phyloP scores from a whole-genome alignment of 306 rosid genomes.

The Cicer yamashitae region DNA sequence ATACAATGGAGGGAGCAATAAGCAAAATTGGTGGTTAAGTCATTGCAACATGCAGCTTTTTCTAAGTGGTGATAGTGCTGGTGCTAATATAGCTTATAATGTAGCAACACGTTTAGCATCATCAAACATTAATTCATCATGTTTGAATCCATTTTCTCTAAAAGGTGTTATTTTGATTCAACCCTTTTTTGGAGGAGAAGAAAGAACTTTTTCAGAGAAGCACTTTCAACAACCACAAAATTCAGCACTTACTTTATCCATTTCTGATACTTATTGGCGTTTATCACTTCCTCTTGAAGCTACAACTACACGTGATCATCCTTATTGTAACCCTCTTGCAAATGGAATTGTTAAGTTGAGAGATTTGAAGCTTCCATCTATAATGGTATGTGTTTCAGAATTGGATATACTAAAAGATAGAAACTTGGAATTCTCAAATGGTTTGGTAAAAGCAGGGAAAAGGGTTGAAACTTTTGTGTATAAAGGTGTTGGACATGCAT shows the following conservation, averaged over 20 bases:
- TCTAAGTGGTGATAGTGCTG: slow-evolving; percentile 89
- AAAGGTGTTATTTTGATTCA: slow-evolving; percentile 77
- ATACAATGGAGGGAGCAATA: not conserved
- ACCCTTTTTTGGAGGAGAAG: slow-evolving; percentile 91
- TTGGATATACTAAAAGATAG: slow-evolving; percentile 76
- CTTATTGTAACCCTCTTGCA: slow-evolving; percentile 74
- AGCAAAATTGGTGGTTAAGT: slow-evolving; percentile 75
- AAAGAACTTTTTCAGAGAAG: slow-evolving; percentile 68
- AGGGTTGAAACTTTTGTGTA: slow-evolving; percentile 59
- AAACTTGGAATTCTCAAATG: slow-evolving; percentile 66
- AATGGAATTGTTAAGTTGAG: slow-evolving; percentile 51
- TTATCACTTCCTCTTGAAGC: slow-evolving; percentile 73
- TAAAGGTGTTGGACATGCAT: slow-evolving; percentile 86
- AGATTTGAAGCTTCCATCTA: slow-evolving; percentile 54
- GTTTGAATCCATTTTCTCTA: slow-evolving; percentile 49
- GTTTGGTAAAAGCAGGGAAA: slow-evolving; percentile 65
- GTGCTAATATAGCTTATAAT: slow-evolving; percentile 85
- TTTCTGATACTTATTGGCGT: slow-evolving; percentile 77
- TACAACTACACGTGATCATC: slow-evolving; percentile 68
- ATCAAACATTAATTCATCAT: not conserved
- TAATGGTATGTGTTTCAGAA: slow-evolving; percentile 76
- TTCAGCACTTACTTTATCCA: slow-evolving; percentile 65
- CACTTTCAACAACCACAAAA: slow-evolving; percentile 52
- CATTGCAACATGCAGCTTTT: slow-evolving; percentile 55
- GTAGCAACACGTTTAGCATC: slow-evolving; percentile 56